Evolutionary conservation across 1,284 basidiomycete genomes (phyloP).

Genomic region (Cutaneotrichosporon curvatum): DNA sequence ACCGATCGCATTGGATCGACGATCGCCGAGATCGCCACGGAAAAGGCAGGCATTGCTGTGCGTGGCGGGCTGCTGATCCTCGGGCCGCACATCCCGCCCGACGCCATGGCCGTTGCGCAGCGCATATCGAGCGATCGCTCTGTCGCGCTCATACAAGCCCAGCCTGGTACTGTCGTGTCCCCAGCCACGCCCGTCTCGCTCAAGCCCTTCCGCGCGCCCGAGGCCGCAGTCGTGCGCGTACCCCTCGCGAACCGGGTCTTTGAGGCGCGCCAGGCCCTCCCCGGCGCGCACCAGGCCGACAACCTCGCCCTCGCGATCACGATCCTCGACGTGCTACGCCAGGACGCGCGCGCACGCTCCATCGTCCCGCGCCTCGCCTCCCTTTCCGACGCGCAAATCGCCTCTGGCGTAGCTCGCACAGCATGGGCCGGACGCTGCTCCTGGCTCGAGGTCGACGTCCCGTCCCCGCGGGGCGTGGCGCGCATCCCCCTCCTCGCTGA

Average conservation of each 20-base stretch:
- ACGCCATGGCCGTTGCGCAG: slow-evolving; percentile 51
- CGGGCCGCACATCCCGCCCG: slow-evolving; percentile 58
- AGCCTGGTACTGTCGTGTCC: slow-evolving; percentile 25
- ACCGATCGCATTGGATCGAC: slow-evolving; percentile 79
- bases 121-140: slow-evolving; percentile 43
- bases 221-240: slow-evolving; percentile 17
- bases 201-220: slow-evolving; percentile 20
- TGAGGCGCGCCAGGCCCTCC: slow-evolving; percentile 51
- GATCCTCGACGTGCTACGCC: slow-evolving; percentile 59
- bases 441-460: slow-evolving; percentile 45
- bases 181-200: slow-evolving; percentile 29
- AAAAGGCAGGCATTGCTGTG: slow-evolving; percentile 80
- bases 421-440: slow-evolving; percentile 80
- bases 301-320: slow-evolving; percentile 68
- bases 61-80: slow-evolving; percentile 64
- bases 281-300: slow-evolving; percentile 72
- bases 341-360: slow-evolving; percentile 41
- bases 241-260: slow-evolving; percentile 11
- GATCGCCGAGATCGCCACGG: slow-evolving; percentile 63
- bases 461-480: slow-evolving; percentile 26
- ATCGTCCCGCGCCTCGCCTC: slow-evolving; percentile 35
- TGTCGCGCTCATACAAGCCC: slow-evolving; percentile 27
- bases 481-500: slow-evolving; percentile 61
- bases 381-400: slow-evolving; percentile 52
- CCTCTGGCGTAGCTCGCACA: slow-evolving; percentile 55